Base-by-base conservation (phyloP, 2,329 filamentous ascomycete genomes). In the Exophiala sp. region DNA sequence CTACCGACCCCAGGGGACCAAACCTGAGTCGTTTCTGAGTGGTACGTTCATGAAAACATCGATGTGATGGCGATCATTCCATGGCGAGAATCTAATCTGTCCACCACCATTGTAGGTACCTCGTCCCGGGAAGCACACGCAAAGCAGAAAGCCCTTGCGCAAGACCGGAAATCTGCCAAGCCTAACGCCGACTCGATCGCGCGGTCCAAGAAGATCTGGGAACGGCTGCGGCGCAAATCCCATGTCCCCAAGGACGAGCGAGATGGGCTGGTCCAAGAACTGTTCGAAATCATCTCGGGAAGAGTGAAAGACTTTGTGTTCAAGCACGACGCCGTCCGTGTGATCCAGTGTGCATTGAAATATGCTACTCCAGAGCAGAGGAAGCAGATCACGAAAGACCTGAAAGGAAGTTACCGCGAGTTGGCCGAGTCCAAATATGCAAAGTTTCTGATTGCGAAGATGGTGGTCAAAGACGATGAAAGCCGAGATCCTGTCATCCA, bases 251-350 rank as follows among this genome's bases (percentile, higher is more conserved):
- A 85, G 62, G 87, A 94, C 32, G 90, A 98, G 73, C 81, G 93
- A 56, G 85, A 91, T 68, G 78, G 85, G 66, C 79, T 98, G 34
- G 86, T 97, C 41, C 80, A 83, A 53, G 91, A 98, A 73, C 78
- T 98, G 21, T 97, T 95, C 68, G 77, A 79, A 50, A 95, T 98
- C 64, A 86, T 96, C 62, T 93, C 87, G 19, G 91, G 90, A 46
- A 82, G 86, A 50, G 86, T 97, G 62, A 88, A 88, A 69, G 93
- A 97, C 56, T 95, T 97, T 60, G 91, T 96, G 16, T 86, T 98
- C 72, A 98, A 98, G 79, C 93, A 98, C 68, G 93, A 98, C 66
- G 88, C 89, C 29, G 91, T 95, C n/a, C 81, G 93, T 60, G 89
- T 95, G 35, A 86, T 98, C 21, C 93, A 98, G 72, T 96, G 90